Conservation (phyloP, 345 rosid species). For the Populus simonii region DNA sequence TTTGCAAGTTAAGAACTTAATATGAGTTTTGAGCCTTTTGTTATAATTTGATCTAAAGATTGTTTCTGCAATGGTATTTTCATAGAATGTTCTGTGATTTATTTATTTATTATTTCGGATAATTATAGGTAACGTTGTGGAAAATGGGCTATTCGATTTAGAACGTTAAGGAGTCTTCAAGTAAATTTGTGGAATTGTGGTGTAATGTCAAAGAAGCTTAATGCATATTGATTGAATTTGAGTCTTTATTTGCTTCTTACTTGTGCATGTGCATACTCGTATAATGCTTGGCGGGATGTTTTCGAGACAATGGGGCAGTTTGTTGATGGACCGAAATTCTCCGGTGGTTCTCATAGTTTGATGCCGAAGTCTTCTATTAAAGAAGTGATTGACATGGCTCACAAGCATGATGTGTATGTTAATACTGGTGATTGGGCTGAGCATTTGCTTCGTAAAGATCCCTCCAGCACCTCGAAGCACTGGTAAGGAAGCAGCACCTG, state of each 20-base stretch:
- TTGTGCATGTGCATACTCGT: not conserved
- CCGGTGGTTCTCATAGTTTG: slow-evolving; percentile 80
- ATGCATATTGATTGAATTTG: not conserved
- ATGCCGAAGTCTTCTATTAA: slow-evolving; percentile 69
- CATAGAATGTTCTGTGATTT: not conserved
- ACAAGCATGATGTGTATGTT: slow-evolving; percentile 75
- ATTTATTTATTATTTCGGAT: not conserved
- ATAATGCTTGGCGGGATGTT: slow-evolving; percentile 49
- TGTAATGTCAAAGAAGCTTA: too few relatives aligned
- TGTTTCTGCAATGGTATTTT: not conserved
- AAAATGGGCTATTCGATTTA: not conserved
- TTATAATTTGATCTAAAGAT: not conserved
- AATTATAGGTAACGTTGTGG: not conserved
- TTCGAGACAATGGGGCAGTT: slow-evolving; percentile 82
- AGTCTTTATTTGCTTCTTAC: not conserved
- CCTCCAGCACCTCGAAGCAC: slow-evolving; percentile 65
- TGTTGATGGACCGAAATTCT: slow-evolving; percentile 85
- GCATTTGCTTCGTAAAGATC: slow-evolving; percentile 64
- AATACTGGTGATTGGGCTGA: slow-evolving; percentile 95
- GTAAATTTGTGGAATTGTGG: too few relatives aligned
- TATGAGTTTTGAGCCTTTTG: not conserved
- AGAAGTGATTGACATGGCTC: slow-evolving; percentile 68
- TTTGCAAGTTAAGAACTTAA: not conserved
- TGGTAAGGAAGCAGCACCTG: slow-evolving; percentile 38
- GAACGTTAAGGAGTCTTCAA: too few relatives aligned